Evolutionary conservation across 805 yeast species (phyloP), one percentile per base, ranked within the genome.

Genomic region (Metschnikowia similis): DNA sequence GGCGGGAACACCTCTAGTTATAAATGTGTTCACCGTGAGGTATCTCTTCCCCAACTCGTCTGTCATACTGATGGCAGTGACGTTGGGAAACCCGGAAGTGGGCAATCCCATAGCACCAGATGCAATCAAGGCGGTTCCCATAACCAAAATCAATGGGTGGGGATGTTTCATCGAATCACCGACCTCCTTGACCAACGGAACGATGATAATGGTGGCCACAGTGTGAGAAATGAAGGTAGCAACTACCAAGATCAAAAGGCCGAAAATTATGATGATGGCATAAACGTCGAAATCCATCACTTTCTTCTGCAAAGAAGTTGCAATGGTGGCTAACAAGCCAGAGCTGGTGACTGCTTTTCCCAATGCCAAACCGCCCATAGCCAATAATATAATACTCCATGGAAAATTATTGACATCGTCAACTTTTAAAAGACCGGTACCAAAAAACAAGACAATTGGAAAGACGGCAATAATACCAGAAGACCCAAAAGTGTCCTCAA

Each of bases 311-410:
- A 94, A 87, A 1, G 74, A 65, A 2, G 70, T 56, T 0, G 99
- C 98, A 52, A 91, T 84, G 0, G 92, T 84, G 6, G 82, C 76
- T 49, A 92, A 75, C 49, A 92, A 73, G 0, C 98, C 98, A 1
- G 96, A 89, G 8, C 94, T 84, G 1, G 96, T 83, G 1, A 92
- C 98, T 0, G 96, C 96, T 65, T 89, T 90, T 49, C 99, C 99
- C 46, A 92, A 74, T 0, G 97, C 96, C 47, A 92, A 81, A 54
- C 99, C 99, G 31, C 99, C 99, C 99, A 92, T 94, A 4, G 98
- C 97, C 55, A 92, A 75, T 41, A 92, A 82, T 8, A 94, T 94
- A 59, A 92, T 94, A 4, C 96, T 90, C 99, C 99, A 92, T 56
- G 96, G 83, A 65, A 92, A 92, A 65, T 89, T 92, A 69, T 94